These are phyloP conservation scores for Kuraishia hungarica DNA, from an alignment of 805 yeast species.

Conservation along the genomic window DNA sequence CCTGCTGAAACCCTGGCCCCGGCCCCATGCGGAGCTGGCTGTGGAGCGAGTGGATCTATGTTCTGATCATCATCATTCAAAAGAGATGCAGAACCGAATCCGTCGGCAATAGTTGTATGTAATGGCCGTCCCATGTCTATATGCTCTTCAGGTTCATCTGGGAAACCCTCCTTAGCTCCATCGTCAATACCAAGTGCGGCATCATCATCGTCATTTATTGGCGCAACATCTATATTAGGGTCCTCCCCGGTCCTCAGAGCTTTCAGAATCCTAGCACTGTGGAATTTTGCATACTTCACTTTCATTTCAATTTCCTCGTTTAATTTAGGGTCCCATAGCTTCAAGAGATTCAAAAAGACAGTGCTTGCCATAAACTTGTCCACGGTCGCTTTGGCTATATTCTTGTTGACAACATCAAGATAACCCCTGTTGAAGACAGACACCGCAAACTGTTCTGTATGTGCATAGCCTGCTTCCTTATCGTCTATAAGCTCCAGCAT, in stretches of 20 bases:
- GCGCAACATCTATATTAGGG: constrained; percentile 35
- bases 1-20: neutral
- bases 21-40: neutral
- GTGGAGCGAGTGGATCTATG: too few species aligned
- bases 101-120: too few species aligned
- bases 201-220: neutral
- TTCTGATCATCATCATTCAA: too few species aligned
- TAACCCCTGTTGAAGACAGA: constrained; percentile 48
- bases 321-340: constrained; percentile 30
- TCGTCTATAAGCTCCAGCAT: constrained; percentile 46
- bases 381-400: constrained; percentile 37
- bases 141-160: neutral
- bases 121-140: too few species aligned
- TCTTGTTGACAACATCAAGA: constrained; percentile 34
- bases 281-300: constrained; percentile 54
- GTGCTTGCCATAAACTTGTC: constrained; percentile 44
- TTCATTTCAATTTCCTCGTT: constrained; percentile 23
- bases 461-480: constrained; percentile 46
- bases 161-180: neutral
- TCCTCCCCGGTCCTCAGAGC: constrained; percentile 40
- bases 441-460: constrained; percentile 49
- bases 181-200: neutral
- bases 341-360: constrained; percentile 42
- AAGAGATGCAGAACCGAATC: too few species aligned
- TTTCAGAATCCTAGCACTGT: constrained; percentile 48